These are phyloP conservation scores for Lachnellula occidentalis DNA, from an alignment of 2,329 filamentous ascomycete genomes.

Conservation along the genomic window DNA sequence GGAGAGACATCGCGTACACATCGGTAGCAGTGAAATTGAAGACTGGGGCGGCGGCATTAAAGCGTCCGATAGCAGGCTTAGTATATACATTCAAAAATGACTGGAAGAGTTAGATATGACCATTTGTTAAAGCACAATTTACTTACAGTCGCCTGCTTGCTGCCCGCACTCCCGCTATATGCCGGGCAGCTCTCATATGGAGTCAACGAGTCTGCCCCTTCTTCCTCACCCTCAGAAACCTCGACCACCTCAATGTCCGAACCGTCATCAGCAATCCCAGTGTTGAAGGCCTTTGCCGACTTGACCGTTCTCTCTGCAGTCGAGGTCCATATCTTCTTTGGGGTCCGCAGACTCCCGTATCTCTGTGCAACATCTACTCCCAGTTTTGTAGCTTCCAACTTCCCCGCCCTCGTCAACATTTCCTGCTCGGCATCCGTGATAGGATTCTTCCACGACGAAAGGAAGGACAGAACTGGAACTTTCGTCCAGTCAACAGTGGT, in stretches of 20 bases:
- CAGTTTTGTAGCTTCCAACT: conserved; percentile 23
- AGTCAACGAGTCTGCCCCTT: conserved; percentile 48
- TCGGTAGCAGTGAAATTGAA: conserved; percentile 50
- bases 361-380: conserved; percentile 26
- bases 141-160: conserved; percentile 37
- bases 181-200: conserved; percentile 48
- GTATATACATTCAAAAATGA: conserved; percentile 41
- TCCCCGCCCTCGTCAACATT: conserved; percentile 24
- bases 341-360: conserved; percentile 35
- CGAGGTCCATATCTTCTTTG: conserved; percentile 45
- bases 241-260: conserved; percentile 39
- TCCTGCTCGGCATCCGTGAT: conserved; percentile 25
- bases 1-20: conserved; percentile 44
- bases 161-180: conserved; percentile 45
- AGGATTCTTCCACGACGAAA: conserved; percentile 24
- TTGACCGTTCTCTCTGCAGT: conserved; percentile 47
- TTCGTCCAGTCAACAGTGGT: conserved; percentile 42
- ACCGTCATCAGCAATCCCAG: conserved; percentile 39
- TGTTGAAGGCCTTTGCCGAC: conserved; percentile 43
- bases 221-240: conserved; percentile 41
- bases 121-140: background rate
- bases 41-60: conserved; percentile 38
- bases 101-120: conserved; percentile 12
- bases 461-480: conserved; percentile 23
- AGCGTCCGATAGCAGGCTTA: conserved; percentile 42